Base-by-base conservation (phyloP, 2,329 filamentous ascomycete genomes). In the Aspergillus aculeatinus region DNA sequence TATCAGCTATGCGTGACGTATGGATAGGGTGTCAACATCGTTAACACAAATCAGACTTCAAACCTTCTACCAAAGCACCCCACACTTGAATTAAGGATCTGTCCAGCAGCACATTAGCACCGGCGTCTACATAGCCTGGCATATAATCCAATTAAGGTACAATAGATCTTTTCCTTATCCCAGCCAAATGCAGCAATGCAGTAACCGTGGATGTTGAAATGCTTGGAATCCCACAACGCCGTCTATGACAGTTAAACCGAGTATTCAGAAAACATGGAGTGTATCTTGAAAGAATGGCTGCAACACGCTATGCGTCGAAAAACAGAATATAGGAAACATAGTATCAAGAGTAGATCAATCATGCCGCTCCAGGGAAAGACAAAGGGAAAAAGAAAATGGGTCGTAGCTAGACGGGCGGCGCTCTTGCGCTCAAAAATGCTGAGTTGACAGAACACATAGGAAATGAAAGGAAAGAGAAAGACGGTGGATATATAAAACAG, bases 241-340 rank as follows among this genome's bases (percentile, higher is more conserved):
- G 54, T 66, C 64, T 65, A 66, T 62, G 55, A 56, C 57, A 49
- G 55, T 29, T 52, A 51, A 53, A 53, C 53, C 44, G 51, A 52
- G 48, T 35, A 59, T 42, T 33, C 47, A 58, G 59, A 49, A 51
- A 25, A 25, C 42, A 19, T 33, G 33, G 61, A 56, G 52, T 56
- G 57, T 60, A 55, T 54, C 55, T 27, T 57, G 16, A 44, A 53
- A 47, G 54, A 55, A 60, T 19, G 51, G 47, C 55, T 48, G 57
- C 55, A 60, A 53, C 55, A 56, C 58, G 58, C 62, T 59, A 61
- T 66, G 60, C 63, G 61, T 61, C 29, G 48, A 63, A 59, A 35
- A 48, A 52, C 19, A 56, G 16, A 44, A 44, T 51, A 57, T 19
- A 57, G 33, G 55, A 57, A 56, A 59, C 42, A 19, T 14, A 59